Evolutionary conservation across 2,329 filamentous ascomycete genomes (phyloP).

Genomic region (Cercospora sp.): DNA sequence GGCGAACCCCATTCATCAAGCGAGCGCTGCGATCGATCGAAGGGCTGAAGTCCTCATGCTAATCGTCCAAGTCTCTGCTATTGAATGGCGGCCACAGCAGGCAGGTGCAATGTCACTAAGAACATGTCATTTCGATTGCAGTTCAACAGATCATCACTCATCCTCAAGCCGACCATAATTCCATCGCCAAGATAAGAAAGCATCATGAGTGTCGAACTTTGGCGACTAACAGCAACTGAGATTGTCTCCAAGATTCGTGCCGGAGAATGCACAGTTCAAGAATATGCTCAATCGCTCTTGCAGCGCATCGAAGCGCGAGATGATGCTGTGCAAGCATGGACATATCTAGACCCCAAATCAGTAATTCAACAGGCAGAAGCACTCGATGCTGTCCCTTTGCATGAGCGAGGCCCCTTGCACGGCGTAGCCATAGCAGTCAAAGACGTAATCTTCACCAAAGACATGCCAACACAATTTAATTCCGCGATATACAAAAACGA

Average conservation of each 20-base stretch:
- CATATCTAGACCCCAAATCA: constrained; percentile 46
- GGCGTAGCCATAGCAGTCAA: constrained; percentile 60
- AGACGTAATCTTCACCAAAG: constrained; percentile 60
- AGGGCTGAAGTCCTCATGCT: neutral
- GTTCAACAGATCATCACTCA: neutral
- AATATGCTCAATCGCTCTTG: constrained; percentile 53
- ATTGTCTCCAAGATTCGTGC: constrained; percentile 42
- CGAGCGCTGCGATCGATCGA: neutral
- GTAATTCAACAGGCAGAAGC: constrained; percentile 52
- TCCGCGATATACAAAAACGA: constrained; percentile 56
- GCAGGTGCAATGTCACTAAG: neutral
- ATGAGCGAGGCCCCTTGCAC: constrained; percentile 57
- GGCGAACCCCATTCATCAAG: neutral
- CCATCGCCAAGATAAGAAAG: neutral
- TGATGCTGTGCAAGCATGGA: constrained; percentile 53
- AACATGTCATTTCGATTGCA: neutral
- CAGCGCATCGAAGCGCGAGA: constrained; percentile 49
- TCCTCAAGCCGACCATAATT: neutral
- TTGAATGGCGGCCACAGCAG: neutral
- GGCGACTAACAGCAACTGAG: constrained; percentile 47
- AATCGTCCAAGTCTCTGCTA: neutral
- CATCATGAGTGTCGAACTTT: constrained; percentile 19
- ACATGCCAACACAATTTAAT: constrained; percentile 60
- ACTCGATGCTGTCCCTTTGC: constrained; percentile 52
- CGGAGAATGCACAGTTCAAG: constrained; percentile 50